These are phyloP conservation scores for Penicillium paneum DNA, from an alignment of 2,329 filamentous ascomycete species.

Conservation along the genomic window DNA sequence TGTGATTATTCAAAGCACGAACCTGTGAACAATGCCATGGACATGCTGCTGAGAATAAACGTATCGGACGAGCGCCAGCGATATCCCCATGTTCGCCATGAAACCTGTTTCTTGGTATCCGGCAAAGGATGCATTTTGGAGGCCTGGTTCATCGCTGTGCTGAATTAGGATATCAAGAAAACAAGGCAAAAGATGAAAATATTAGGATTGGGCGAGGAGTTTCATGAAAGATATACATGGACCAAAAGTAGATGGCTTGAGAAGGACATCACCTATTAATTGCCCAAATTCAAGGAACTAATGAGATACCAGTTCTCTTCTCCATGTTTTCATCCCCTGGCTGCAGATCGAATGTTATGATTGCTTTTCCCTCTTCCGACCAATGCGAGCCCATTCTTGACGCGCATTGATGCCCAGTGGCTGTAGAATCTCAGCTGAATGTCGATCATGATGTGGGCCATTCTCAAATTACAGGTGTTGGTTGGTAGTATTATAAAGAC, in stretches of 20 bases:
- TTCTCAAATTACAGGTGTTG: not conserved
- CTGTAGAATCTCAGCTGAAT: not conserved
- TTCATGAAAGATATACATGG: not conserved
- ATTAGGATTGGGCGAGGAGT: not conserved
- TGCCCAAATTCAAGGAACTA: not conserved
- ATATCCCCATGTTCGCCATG: slow-evolving; percentile 3
- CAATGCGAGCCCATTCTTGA: not conserved
- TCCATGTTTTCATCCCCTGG: not conserved
- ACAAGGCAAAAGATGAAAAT: not conserved
- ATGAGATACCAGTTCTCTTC: not conserved
- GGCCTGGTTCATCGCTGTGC: too few species aligned
- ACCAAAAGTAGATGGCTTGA: too few species aligned
- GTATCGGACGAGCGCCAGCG: slow-evolving; percentile 20
- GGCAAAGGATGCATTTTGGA: not conserved
- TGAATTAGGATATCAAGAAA: not conserved
- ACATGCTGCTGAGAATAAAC: slow-evolving; percentile 18
- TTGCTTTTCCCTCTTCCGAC: not conserved
- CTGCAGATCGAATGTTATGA: not conserved
- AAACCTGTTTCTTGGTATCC: not conserved
- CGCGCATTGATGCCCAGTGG: not conserved
- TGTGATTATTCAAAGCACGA: not conserved
- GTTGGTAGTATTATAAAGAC: not conserved
- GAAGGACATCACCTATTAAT: not conserved
- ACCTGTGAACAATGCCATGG: slow-evolving; percentile 22
- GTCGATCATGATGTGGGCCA: not conserved